Evolutionary conservation across 2,329 filamentous ascomycete species (phyloP), one percentile per base, ranked within the genome.

Genomic region (Aspergillus sp.): DNA sequence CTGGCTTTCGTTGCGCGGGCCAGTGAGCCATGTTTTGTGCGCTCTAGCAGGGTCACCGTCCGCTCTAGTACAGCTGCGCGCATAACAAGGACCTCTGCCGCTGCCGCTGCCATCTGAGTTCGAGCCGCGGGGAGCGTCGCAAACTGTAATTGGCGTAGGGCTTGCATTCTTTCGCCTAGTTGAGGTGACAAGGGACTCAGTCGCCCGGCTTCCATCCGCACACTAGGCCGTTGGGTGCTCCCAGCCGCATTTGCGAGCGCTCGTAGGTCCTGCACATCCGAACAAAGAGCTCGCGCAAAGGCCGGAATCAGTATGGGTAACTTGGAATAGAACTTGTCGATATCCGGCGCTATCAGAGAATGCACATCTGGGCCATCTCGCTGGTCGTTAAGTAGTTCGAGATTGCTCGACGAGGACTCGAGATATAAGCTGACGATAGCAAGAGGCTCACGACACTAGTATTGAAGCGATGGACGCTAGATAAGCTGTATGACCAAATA

Each of bases 351-450:
- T 4, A 79, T 66, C 13, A 79, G 73, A 3, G 72, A 69, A 49
- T 74, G 66, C 8, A 68, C 65, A 31, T 75, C 66, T 25, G 71
- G 68, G 38, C 54, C 56, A 38, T 64, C 50, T 23, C 57, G 54
- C 22, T 56, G 47, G 34, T 70, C 65, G 58, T 62, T 54, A 13
- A 71, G 64, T 15, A 60, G 51, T 30, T 71, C 68, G 47, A 72
- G 65, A 25, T 66, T 64, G 28, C 60, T 46, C 17, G 67, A 59
- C 8, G 71, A 64, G 3, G 74, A 72, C 19, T 77, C 72, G 7
- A 79, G 69, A 49, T 77, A 79, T n/a, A 79, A 64, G 1, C 72
- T 67, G 54, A 77, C 73, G n/a, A 78, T 67, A 34, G 72, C 70
- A 22, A 77, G 64, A 11, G 69, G 71, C 52, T 77, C 74, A 31